Percentiles rank a stretch among this genome's conserved stretches.
These are phyloP conservation scores for Starmerella roubikii DNA, from an alignment of 805 yeast species.

Conservation along the genomic window DNA sequence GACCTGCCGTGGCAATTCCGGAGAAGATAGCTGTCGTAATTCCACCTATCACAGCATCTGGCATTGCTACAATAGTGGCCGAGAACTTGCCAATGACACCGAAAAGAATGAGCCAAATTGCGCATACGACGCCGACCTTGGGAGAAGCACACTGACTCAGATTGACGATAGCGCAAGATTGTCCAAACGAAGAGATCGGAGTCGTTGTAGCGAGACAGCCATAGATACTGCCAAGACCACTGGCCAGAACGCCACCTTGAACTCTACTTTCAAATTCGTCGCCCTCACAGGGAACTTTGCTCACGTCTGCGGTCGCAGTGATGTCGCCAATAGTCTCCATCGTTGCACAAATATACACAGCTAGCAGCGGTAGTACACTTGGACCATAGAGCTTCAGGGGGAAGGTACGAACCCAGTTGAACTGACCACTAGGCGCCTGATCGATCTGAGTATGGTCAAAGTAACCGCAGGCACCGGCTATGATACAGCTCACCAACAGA, in stretches of 20 bases:
- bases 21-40: conserved; percentile 70
- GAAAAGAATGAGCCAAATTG: conserved; percentile 69
- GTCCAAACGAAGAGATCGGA: conserved; percentile 89
- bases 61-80: conserved; percentile 77
- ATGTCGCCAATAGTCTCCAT: conserved; percentile 94
- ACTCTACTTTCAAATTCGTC: conserved; percentile 66
- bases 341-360: conserved; percentile 67
- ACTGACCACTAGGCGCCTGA: conserved; percentile 68
- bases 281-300: conserved; percentile 74
- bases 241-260: conserved; percentile 87
- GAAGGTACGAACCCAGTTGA: conserved; percentile 81
- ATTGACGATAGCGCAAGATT: conserved; percentile 88
- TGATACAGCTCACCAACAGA: conserved; percentile 74
- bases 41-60: conserved; percentile 71
- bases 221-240: conserved; percentile 66
- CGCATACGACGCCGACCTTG: conserved; percentile 66
- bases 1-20: conserved; percentile 63
- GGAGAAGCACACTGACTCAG: conserved; percentile 85
- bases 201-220: conserved; percentile 72
- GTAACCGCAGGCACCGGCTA: conserved; percentile 83
- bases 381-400: conserved; percentile 68
- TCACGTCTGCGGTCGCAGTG: conserved; percentile 87
- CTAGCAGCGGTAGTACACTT: conserved; percentile 69
- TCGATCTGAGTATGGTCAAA: conserved; percentile 45
- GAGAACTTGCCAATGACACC: conserved; percentile 80